Evolutionary conservation across 2,329 filamentous ascomycete genomes (phyloP), one percentile per base, ranked within the genome.

Genomic region (Penicillium sp.): DNA sequence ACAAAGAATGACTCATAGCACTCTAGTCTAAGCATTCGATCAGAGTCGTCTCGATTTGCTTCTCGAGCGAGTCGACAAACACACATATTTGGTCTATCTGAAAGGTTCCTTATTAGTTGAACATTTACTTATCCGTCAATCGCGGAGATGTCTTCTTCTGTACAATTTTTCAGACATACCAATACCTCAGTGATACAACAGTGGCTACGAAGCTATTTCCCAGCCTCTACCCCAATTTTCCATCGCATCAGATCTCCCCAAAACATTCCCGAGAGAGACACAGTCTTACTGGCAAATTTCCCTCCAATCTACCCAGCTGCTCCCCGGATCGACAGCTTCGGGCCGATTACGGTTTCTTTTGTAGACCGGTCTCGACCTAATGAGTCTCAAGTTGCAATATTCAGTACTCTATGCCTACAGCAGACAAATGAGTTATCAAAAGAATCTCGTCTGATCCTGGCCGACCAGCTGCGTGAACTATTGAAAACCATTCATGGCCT

Each of bases 321-420:
- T n/a, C 24, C 24, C 7, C 24, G 45, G 18, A 33, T 45, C 6
- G 38, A 47, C 40, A 14, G 33, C 5, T 24, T 20, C 20, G 33
- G 14, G 11, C 33, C 24, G 3, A 26, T 38, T 20, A 54, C 42
- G 11, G 16, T 54, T 6, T 46, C 40, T 3, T 46, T 54, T 26
- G 40, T 47, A 16, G 51, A 54, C 18, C 51, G 51, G 14, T 54
- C 51, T 43, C 51, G 51, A 11, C 51, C 43, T 14, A 43, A 54
- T 7, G 51, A 54, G 20, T 46, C 51, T 4, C 51, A 54, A 38
- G 16, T 47, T 1, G 40, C 40, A 28, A 23, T 54, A 23, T 54
- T 54, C 51, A 54, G 35, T 20, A 35, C 51, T 14, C 51, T 54
- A 12, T 54, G 51, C 18, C 18, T 54, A 9, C 51, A 26, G 9